Evolutionary conservation across 2,329 filamentous ascomycete species (phyloP), one percentile per base, ranked within the genome.

Genomic region (Exophiala mesophila): DNA sequence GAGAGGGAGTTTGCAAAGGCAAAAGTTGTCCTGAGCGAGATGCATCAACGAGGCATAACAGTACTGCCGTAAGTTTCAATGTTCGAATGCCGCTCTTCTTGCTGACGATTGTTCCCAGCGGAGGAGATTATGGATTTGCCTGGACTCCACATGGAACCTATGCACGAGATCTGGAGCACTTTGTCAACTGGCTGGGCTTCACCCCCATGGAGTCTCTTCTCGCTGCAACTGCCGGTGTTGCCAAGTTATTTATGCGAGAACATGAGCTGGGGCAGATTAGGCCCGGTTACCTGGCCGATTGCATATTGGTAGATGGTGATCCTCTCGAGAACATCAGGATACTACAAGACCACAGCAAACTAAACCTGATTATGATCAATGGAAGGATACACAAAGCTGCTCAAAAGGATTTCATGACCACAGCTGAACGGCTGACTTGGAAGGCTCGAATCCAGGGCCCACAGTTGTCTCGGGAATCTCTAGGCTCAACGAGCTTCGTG

Each of bases 61-160:
- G 61, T 73, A 1, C 58, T 73, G 3, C 70, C 70, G 9, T 67
- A 68, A 20, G 68, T 41, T 31, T 45, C 32, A 45, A 37, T 31
- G 3, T 19, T 13, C 16, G 26, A 18, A 9, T 21, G 19, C 18
- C 23, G 10, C 26, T 13, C 19, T 26, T 13, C 29, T 16, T 13
- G 13, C 29, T 16, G n/a, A 19, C 5, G 12, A 31, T 6, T 15
- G 9, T 21, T 7, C 20, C 3, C 26, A 13, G 19, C 10, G 17
- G n/a, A 21, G 42, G 64, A 15, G 68, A 72, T 46, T 73, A 70
- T 34, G 68, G 69, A 3, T 72, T 72, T 39, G 64, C 69, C 1
- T 72, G 68, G 69, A 67, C 65, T 1, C 69, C 68, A 0, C 69
- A 73, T 31, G 69, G 70, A 5, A 71, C 69, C 0, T 72, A 73